phyloP scores from a whole-genome alignment of 768 basidiomycete genomes.

The Podaxis mareebaensis region DNA sequence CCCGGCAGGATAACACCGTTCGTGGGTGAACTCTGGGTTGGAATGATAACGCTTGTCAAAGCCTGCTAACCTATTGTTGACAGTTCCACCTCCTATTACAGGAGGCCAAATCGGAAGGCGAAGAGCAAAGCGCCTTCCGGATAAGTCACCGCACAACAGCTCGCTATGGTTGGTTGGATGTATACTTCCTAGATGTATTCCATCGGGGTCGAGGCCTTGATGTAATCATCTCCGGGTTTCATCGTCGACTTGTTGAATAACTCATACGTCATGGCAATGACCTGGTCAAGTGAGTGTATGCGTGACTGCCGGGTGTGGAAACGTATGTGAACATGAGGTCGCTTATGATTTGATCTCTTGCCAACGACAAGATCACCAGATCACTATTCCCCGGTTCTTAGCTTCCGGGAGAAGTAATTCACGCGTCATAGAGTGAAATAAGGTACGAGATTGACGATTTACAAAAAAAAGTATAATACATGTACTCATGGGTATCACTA shows the following conservation, averaged over 20 bases:
- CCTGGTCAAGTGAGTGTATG: background rate
- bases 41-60: background rate
- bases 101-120: background rate
- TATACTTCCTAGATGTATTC: background rate
- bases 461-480: constrained; percentile 12
- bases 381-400: constrained; percentile 8
- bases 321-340: constrained; percentile 13
- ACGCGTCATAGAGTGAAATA: constrained; percentile 12
- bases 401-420: constrained; percentile 9
- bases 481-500: constrained; percentile 10
- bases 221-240: background rate
- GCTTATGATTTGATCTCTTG: background rate
- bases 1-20: background rate
- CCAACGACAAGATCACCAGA: constrained; percentile 12
- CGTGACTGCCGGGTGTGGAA: constrained; percentile 7
- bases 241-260: background rate
- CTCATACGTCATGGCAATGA: constrained; percentile 7
- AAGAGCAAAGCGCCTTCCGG: background rate
- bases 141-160: too few relatives aligned
- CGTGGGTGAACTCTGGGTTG: background rate
- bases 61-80: background rate
- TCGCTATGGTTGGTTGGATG: too few relatives aligned
- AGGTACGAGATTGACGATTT: constrained; percentile 8
- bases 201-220: constrained; percentile 60
- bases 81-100: background rate